Percentiles rank a stretch among this genome's conserved stretches.
Conservation (phyloP, 2,329 filamentous ascomycete genomes). For the Diaporthe citriasiana region DNA sequence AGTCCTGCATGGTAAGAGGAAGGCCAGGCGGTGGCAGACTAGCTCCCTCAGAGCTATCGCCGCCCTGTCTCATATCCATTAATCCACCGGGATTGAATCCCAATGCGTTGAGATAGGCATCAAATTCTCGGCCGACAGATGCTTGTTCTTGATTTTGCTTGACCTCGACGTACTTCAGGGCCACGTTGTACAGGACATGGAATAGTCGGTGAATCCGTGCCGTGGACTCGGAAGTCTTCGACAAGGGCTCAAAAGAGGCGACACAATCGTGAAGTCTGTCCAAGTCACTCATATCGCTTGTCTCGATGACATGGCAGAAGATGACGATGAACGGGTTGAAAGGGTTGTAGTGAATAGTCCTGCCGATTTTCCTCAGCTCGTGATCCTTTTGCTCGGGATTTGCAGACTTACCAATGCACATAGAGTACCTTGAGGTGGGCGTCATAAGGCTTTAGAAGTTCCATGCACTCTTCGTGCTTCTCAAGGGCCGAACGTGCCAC, state of each 20-base stretch:
- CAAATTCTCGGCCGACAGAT: conserved; percentile 54
- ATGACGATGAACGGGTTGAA: conserved; percentile 25
- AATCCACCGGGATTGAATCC: conserved; percentile 55
- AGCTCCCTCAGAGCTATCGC: background rate
- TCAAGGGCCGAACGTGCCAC: conserved; percentile 17
- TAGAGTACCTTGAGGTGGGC: background rate
- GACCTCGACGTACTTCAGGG: conserved; percentile 68
- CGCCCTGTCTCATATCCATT: background rate
- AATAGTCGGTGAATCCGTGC: conserved; percentile 63
- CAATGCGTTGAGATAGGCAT: conserved; percentile 66
- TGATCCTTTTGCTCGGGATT: background rate
- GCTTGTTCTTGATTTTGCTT: conserved; percentile 24
- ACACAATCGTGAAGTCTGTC: conserved; percentile 19
- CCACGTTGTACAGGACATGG: conserved; percentile 70
- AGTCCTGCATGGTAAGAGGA: conserved; percentile 5
- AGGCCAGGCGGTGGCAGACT: background rate
- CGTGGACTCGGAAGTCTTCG: conserved; percentile 21
- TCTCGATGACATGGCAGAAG: conserved; percentile 23
- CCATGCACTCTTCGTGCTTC: conserved; percentile 18
- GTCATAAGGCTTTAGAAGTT: conserved; percentile 5
- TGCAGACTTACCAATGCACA: conserved; percentile 5
- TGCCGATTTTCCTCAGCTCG: background rate
- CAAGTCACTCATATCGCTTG: conserved; percentile 20
- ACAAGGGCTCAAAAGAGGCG: conserved; percentile 16
- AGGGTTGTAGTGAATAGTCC: conserved; percentile 23